Conservation (phyloP, 352 stramenopile genomes). For the Phytophthora rubi region DNA sequence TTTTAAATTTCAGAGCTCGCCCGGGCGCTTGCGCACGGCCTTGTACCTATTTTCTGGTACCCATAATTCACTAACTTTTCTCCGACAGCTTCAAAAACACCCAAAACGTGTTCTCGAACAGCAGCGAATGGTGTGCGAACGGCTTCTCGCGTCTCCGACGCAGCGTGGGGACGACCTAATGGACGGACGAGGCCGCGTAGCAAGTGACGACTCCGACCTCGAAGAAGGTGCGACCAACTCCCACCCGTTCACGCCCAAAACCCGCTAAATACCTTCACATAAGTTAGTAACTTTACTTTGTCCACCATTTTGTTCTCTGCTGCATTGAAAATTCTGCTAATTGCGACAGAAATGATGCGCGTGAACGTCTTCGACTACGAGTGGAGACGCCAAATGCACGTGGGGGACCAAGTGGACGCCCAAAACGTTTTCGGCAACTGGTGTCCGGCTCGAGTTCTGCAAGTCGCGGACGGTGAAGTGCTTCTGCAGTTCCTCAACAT, state of each 20-base stretch:
- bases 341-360: slow-evolving; percentile 77
- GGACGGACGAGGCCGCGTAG: slow-evolving; percentile 34
- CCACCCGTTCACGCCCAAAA: neutral
- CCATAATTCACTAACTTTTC: neutral
- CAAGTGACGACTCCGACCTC: slow-evolving; percentile 74
- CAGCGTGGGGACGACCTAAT: slow-evolving; percentile 30
- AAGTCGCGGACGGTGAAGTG: slow-evolving; percentile 69
- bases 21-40: no score
- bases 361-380: slow-evolving; percentile 71
- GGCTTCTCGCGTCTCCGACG: slow-evolving; percentile 13
- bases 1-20: no score
- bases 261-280: neutral
- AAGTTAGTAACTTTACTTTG: slow-evolving; percentile 1
- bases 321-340: slow-evolving; percentile 2
- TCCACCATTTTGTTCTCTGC: slow-evolving; percentile 9
- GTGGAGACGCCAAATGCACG: slow-evolving; percentile 76
- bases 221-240: slow-evolving; percentile 62
- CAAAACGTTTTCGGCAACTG: slow-evolving; percentile 88
- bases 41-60: neutral
- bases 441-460: slow-evolving; percentile 67
- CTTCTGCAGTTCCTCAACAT: slow-evolving; percentile 84
- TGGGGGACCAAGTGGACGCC: slow-evolving; percentile 68
- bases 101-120: neutral
- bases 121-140: slow-evolving; percentile 66
- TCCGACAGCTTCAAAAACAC: neutral